These are phyloP conservation scores for Tolypocladium pustulatum DNA, from an alignment of 2,329 filamentous ascomycete genomes.

Conservation along the genomic window DNA sequence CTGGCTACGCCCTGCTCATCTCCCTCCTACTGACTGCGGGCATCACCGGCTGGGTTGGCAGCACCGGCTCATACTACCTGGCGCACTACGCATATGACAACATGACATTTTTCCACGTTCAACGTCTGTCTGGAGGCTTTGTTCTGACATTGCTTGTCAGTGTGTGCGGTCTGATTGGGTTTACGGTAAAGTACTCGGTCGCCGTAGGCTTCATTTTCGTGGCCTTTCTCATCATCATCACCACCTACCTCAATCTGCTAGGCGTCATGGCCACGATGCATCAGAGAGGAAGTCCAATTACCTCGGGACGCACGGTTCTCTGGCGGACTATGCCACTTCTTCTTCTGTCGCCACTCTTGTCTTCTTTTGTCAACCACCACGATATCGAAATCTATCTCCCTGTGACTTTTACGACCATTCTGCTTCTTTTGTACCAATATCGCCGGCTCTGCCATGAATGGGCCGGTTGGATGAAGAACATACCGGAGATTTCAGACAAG, in stretches of 20 bases:
- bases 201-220: slow-evolving; percentile 43
- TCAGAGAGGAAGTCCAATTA: slow-evolving; percentile 41
- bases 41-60: slow-evolving; percentile 53
- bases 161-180: slow-evolving; percentile 37
- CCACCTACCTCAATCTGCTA: slow-evolving; percentile 47
- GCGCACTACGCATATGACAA: slow-evolving; percentile 25
- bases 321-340: slow-evolving; percentile 45
- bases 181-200: slow-evolving; percentile 31
- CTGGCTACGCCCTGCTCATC: slow-evolving; percentile 44
- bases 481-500: slow-evolving; percentile 36
- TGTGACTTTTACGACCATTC: slow-evolving; percentile 42
- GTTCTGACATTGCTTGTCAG: slow-evolving; percentile 23
- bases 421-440: slow-evolving; percentile 38
- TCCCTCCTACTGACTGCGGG: slow-evolving; percentile 48
- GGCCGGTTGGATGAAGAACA: slow-evolving; percentile 45
- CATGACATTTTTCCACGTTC: slow-evolving; percentile 30
- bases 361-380: slow-evolving; percentile 37
- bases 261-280: slow-evolving; percentile 43
- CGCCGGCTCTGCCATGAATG: slow-evolving; percentile 45
- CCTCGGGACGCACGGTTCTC: slow-evolving; percentile 46
- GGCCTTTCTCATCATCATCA: slow-evolving; percentile 46
- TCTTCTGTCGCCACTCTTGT: slow-evolving; percentile 45
- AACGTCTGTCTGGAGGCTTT: slow-evolving; percentile 37
- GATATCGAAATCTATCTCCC: slow-evolving; percentile 47
- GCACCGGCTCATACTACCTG: slow-evolving; percentile 52